These are phyloP conservation scores for Sporothrix dimorphospora DNA, from an alignment of 2,329 filamentous ascomycete genomes.

Conservation along the genomic window DNA sequence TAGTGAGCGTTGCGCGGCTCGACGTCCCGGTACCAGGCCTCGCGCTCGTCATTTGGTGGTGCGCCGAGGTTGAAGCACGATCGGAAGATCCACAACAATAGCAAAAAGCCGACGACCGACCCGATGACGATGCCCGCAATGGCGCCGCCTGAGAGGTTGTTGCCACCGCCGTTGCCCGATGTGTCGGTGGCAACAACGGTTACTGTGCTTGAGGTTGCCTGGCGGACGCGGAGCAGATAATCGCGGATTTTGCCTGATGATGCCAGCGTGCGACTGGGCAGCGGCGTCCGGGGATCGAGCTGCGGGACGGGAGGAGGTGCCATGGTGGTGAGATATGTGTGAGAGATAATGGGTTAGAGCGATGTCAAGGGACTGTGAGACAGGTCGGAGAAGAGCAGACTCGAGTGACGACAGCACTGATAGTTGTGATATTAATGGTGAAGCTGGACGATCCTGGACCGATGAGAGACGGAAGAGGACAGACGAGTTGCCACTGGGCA, in stretches of 20 bases:
- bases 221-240: constrained; percentile 22
- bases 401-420: neutral
- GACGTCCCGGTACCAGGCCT: constrained; percentile 28
- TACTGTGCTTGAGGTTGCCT: constrained; percentile 37
- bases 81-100: constrained; percentile 52
- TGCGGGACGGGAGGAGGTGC: constrained; percentile 17
- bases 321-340: neutral
- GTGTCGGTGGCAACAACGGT: constrained; percentile 37
- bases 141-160: constrained; percentile 49
- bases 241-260: neutral
- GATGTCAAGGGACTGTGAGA: neutral
- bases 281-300: neutral
- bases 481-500: neutral
- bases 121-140: constrained; percentile 58
- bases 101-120: constrained; percentile 50
- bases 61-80: constrained; percentile 50
- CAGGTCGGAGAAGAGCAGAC: neutral
- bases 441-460: neutral
- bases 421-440: neutral
- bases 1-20: constrained; percentile 6
- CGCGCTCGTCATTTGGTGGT: constrained; percentile 36
- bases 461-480: neutral
- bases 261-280: constrained; percentile 11
- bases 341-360: neutral
- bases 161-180: constrained; percentile 32